Evolutionary conservation across 768 basidiomycete genomes (phyloP).

Genomic region (Macrolepiota fuliginosa): DNA sequence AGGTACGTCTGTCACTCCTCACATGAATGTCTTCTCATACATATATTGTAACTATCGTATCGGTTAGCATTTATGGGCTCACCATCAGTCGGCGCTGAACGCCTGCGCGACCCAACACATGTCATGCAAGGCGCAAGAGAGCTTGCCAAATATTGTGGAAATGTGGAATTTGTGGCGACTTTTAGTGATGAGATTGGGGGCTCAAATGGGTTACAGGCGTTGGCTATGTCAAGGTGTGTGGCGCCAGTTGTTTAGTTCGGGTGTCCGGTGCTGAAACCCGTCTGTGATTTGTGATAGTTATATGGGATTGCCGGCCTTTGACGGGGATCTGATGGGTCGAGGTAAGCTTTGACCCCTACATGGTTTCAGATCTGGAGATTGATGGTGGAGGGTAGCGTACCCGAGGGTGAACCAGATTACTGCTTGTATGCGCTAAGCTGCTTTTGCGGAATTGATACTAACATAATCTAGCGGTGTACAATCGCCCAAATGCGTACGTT

Average conservation of each 20-base stretch:
- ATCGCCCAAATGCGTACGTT: constrained; percentile 28
- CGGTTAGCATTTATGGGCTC: constrained; percentile 37
- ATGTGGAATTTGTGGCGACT: constrained; percentile 28
- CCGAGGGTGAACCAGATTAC: constrained; percentile 30
- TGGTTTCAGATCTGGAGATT: constrained; percentile 17
- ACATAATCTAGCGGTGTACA: constrained; percentile 26
- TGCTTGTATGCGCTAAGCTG: constrained; percentile 19
- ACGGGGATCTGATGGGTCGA: constrained; percentile 48
- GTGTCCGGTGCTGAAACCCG: neutral
- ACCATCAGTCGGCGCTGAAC: constrained; percentile 29
- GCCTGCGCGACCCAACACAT: constrained; percentile 23
- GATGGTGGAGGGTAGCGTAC: constrained; percentile 21
- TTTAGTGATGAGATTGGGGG: constrained; percentile 41
- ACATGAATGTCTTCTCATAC: neutral
- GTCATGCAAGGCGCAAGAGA: constrained; percentile 22
- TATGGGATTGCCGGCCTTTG: constrained; percentile 37
- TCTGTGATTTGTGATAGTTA: constrained; percentile 23
- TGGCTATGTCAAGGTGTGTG: constrained; percentile 31
- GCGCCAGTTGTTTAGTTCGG: neutral
- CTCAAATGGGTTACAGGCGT: constrained; percentile 40
- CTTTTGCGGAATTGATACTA: neutral
- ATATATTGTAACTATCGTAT: neutral
- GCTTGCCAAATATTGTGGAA: constrained; percentile 29
- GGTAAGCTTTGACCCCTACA: constrained; percentile 20
- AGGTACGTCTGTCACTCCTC: constrained; percentile 12